Conservation (phyloP, 495 filamentous ascomycete genomes). For the Neurospora cerealis region DNA sequence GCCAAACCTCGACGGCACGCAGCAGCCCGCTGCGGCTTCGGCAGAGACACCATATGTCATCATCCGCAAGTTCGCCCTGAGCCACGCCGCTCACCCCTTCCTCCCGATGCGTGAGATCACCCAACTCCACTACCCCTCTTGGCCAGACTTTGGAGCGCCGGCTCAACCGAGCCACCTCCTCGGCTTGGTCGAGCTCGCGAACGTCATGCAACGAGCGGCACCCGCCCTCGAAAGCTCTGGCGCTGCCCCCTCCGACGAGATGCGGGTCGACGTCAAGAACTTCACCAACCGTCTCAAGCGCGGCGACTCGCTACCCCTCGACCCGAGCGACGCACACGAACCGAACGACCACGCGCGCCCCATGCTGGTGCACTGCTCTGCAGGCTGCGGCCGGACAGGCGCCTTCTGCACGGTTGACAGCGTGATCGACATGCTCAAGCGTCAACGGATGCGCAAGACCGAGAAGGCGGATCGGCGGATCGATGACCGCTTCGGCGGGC, state of each 20-base stretch:
- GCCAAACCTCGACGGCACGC: slow-evolving; percentile 1
- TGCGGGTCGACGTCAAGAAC: background rate
- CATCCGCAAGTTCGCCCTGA: slow-evolving; percentile 77
- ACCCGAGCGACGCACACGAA: slow-evolving; percentile 45
- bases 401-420: slow-evolving; percentile 95
- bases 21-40: background rate
- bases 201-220: slow-evolving; percentile 44
- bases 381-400: slow-evolving; percentile 89
- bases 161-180: slow-evolving; percentile 81
- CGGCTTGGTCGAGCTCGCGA: slow-evolving; percentile 76
- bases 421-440: slow-evolving; percentile 86
- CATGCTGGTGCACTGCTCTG: slow-evolving; percentile 88
- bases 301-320: slow-evolving; percentile 13
- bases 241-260: slow-evolving; percentile 24
- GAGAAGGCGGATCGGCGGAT: slow-evolving; percentile 23
- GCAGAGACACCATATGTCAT: slow-evolving; percentile 64
- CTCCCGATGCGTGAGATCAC: slow-evolving; percentile 85
- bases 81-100: slow-evolving; percentile 69
- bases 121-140: slow-evolving; percentile 85
- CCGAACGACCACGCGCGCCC: slow-evolving; percentile 46
- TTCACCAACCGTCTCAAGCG: background rate
- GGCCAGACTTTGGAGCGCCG: slow-evolving; percentile 94
- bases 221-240: slow-evolving; percentile 30
- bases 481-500: slow-evolving; percentile 25
- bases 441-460: slow-evolving; percentile 43